These are phyloP conservation scores for Euphorbia pulcherrima DNA, from an alignment of 345 rosid genomes.

Conservation along the genomic window DNA sequence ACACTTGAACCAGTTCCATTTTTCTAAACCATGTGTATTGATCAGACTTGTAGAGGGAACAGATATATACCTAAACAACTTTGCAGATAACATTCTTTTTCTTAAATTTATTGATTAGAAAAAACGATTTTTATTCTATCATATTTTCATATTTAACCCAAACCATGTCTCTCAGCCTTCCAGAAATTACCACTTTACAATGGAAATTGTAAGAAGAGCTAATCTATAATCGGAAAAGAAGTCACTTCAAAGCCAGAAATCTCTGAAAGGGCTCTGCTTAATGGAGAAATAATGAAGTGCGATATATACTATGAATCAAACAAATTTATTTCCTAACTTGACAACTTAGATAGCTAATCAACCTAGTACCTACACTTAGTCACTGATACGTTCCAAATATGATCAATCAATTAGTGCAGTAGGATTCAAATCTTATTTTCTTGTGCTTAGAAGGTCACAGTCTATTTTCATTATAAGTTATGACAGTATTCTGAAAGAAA, in stretches of 20 bases:
- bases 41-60: neutral
- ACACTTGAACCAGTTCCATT: neutral
- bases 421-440: neutral
- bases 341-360: neutral
- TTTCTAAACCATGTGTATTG: neutral
- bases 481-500: neutral
- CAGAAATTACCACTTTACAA: neutral
- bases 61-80: neutral
- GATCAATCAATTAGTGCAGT: neutral
- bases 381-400: neutral
- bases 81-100: neutral
- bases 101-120: neutral
- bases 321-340: neutral
- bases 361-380: neutral
- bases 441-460: neutral
- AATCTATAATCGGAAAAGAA: neutral
- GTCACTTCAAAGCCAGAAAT: neutral
- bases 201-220: neutral
- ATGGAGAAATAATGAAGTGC: neutral
- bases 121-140: neutral
- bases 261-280: neutral
- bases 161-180: neutral
- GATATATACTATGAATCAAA: neutral
- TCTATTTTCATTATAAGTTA: neutral
- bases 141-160: neutral